Evolutionary conservation across 225 moss, liverwort and hornwort species (phyloP), one percentile per base, ranked within the genome.

Genomic region (Rhytidiadelphus loreus): DNA sequence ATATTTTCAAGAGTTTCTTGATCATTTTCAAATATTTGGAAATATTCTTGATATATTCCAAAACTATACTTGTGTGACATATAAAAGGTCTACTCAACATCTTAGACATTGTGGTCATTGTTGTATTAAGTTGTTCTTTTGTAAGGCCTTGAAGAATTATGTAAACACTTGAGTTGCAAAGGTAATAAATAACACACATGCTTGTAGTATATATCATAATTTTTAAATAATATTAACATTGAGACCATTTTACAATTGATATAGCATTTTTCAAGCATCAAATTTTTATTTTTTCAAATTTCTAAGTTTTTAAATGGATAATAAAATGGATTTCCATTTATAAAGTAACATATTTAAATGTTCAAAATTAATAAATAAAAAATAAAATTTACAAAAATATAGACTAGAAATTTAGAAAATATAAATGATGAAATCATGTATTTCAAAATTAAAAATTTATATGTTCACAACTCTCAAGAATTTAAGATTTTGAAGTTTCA

Each of bases 311-410:
- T 44, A 3, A 44, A 28, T 43, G 16, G 16, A 16, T 44, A 44
- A 17, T 43, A 1, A 43, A 26, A 16, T 71, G 6, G 7, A 2
- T 15, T 70, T 26, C 2, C 2, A 70, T 41, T 70, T 25, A 16
- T 9, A 16, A 14, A 26, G 0, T 9, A 8, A 5, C 0, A 26
- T 43, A 16, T 26, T 26, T 14, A 16, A 43, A 43, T 43, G 4
- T n/a, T 68, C 8, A 43, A 41, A 43, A 70, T 0, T 15, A 25
- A 9, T 26, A 43, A 71, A 43, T 43, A 3, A 43, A 26, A 41
- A 70, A 11, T 65, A 11, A 35, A 65, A 66, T 6, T 69, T 13
- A 69, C 0, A 23, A 4, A 69, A 7, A 23, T 69, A 24, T 22
- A 70, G 12, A 43, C 9, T 44, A 16, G 0, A 44, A 72, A 72